Percentiles rank a stretch among this genome's conserved stretches.
These are phyloP conservation scores for Leishmania guyanensis DNA, from an alignment of 208 protist genomes.

Conservation along the genomic window DNA sequence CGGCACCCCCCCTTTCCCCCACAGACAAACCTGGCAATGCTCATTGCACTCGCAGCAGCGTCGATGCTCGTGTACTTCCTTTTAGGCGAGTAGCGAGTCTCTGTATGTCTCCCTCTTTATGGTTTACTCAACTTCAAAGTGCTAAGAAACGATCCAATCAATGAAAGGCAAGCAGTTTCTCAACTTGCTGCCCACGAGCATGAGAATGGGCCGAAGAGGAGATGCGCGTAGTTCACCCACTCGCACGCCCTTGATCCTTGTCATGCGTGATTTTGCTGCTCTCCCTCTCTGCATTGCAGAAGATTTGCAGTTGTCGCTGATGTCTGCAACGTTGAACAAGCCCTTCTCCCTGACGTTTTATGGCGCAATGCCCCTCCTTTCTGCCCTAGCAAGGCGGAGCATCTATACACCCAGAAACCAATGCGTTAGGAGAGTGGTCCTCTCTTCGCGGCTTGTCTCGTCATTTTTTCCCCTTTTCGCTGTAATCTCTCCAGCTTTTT, in stretches of 20 bases:
- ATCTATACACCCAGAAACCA: background rate
- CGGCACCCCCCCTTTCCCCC: background rate
- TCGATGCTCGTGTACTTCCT: background rate
- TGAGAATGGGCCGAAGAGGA: background rate
- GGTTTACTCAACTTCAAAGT: background rate
- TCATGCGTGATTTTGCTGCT: background rate
- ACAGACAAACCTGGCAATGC: conserved; percentile 1
- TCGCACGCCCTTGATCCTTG: conserved; percentile 3
- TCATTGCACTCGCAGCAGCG: background rate
- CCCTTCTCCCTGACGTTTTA: background rate
- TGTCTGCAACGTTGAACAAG: background rate
- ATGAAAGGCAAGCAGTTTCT: conserved; percentile 4
- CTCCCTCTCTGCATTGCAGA: background rate
- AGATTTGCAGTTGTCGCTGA: background rate
- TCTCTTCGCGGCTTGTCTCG: background rate
- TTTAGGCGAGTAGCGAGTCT: background rate
- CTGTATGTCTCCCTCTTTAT: background rate
- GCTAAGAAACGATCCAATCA: background rate
- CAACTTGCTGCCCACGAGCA: background rate
- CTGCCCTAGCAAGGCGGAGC: background rate
- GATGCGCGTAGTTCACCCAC: background rate
- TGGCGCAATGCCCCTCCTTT: background rate
- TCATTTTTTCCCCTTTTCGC: background rate
- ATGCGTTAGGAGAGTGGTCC: background rate
- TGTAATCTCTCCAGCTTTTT: background rate